phyloP scores from a whole-genome alignment of 2,329 filamentous ascomycete species.

The Talaromyces sp. region DNA sequence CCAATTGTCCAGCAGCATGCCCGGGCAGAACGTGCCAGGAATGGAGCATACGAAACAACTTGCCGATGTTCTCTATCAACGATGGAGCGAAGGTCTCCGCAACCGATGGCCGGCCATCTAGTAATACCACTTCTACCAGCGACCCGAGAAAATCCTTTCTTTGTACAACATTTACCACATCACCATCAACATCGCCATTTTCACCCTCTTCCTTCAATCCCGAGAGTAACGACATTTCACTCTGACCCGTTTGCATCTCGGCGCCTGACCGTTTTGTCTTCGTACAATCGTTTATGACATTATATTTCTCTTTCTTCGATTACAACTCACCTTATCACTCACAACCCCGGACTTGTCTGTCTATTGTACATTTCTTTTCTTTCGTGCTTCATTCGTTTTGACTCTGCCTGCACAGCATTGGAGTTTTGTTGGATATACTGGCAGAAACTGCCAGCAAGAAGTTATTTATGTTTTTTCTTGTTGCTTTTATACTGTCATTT shows the following conservation, averaged over 20 bases:
- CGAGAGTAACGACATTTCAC: background rate
- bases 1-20: conserved; percentile 42
- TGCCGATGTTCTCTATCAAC: conserved; percentile 81
- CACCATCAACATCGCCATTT: background rate
- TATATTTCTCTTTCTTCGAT: background rate
- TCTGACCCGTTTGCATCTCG: background rate
- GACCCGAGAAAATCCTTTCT: conserved; percentile 12
- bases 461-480: conserved; percentile 1
- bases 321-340: background rate
- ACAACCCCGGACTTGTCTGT: background rate
- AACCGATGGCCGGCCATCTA: conserved; percentile 56
- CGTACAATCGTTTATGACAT: background rate
- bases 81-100: conserved; percentile 81
- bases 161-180: conserved; percentile 16
- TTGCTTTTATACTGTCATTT: conserved; percentile 7
- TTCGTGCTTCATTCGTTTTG: conserved; percentile 6
- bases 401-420: conserved; percentile 10
- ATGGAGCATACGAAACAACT: conserved; percentile 92
- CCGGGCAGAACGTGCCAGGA: conserved; percentile 58
- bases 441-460: conserved; percentile 2
- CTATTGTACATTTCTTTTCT: conserved; percentile 7
- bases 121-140: conserved; percentile 1
- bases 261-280: background rate
- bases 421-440: conserved; percentile 12
- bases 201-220: background rate